These are phyloP conservation scores for Blastobotrys americana DNA, from an alignment of 805 yeast genomes.

Conservation along the genomic window DNA sequence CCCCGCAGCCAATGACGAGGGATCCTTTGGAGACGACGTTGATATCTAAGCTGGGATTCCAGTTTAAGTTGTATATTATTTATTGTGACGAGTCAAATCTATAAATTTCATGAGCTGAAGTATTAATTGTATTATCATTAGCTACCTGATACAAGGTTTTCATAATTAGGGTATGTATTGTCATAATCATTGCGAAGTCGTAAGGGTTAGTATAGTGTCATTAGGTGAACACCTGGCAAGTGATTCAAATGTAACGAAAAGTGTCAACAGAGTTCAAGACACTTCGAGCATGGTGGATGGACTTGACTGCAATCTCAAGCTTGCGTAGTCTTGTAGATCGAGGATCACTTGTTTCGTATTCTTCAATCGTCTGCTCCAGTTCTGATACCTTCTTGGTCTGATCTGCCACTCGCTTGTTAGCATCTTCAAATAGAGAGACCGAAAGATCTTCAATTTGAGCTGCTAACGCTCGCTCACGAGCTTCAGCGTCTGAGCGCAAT, in stretches of 20 bases:
- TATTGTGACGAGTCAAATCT: too few relatives aligned
- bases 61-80: too few relatives aligned
- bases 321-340: slow-evolving; percentile 10
- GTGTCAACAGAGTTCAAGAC: slow-evolving; percentile 16
- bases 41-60: too few relatives aligned
- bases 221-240: slow-evolving; percentile 1
- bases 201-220: neutral
- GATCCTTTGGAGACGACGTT: slow-evolving; percentile 9
- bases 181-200: too few relatives aligned
- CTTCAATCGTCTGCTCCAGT: slow-evolving; percentile 3
- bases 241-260: slow-evolving; percentile 12
- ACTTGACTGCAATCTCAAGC: slow-evolving; percentile 18
- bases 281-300: slow-evolving; percentile 19
- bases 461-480: slow-evolving; percentile 12
- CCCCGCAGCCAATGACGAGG: neutral
- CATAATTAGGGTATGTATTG: too few relatives aligned
- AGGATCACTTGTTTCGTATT: slow-evolving; percentile 1
- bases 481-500: slow-evolving; percentile 19
- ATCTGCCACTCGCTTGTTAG: slow-evolving; percentile 18
- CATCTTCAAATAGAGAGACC: slow-evolving; percentile 20
- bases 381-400: slow-evolving; percentile 7
- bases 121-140: too few relatives aligned
- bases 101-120: too few relatives aligned
- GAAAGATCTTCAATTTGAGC: slow-evolving; percentile 22
- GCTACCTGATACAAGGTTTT: too few relatives aligned